Base-by-base conservation (phyloP, 257 asterid species). In the Lycium barbarum region DNA sequence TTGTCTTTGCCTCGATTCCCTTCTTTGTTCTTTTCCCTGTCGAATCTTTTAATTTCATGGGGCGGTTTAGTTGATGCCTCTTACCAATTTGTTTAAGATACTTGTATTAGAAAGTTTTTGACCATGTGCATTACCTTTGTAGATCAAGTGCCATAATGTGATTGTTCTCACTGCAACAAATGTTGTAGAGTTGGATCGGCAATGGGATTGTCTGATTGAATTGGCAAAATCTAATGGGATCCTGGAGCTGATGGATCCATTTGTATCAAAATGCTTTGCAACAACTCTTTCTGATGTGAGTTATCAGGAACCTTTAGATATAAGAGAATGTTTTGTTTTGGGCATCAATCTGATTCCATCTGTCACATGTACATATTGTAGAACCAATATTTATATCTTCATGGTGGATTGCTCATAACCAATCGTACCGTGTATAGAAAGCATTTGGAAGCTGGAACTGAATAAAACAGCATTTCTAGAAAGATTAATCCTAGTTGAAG, bases 121-220 rank as follows among this genome's bases (percentile, higher is more conserved):
- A 78, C 26, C 63, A 78, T 33, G 82, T 78, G 49, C 55, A 61
- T 54, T 84, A 35, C 13, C 78, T 79, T 86, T 80, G 83, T 85
- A 94, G 99, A 93, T 95, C 88, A 94, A 95, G 90, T 95, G 99
- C 91, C 90, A 90, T 84, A 95, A 95, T 85, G 96, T 95, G 80
- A 90, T 94, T 40, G 87, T 93, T 86, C 95, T 95, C 83, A 90
- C 92, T 47, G 94, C 98, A 43, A 91, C 97, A 43, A 94, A 91
- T 88, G 90, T 85, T 85, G 86, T 89, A 72, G 98, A 95, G 92
- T 88, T 94, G 86, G 94, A 95, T 65, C 76, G 38, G 40, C 97
- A 94, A 86, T 94, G 97, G 99, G 88, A 89, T 61, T 94, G 98
- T 85, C 89, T 94, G 85, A 84, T 90, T 76, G 94, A 91, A 67